Evolutionary conservation across 768 basidiomycete genomes (phyloP).

Genomic region (Amanita molliuscula): DNA sequence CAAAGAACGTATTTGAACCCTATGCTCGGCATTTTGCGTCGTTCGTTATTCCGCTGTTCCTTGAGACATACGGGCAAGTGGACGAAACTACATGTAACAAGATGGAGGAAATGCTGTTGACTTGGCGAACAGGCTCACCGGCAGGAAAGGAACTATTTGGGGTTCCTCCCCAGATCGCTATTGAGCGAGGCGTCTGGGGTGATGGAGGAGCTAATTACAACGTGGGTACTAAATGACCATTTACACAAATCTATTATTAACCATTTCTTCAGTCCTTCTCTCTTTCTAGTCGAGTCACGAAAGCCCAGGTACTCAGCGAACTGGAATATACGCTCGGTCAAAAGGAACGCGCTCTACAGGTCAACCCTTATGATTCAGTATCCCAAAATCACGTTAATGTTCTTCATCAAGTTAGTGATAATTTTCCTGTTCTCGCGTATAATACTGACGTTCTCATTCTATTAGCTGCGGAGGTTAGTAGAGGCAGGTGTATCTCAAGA

Average conservation of each 20-base stretch:
- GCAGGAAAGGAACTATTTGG: constrained; percentile 81
- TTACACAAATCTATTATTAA: constrained; percentile 6
- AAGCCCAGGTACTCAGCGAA: constrained; percentile 74
- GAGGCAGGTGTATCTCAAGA: constrained; percentile 74
- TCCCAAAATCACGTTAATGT: constrained; percentile 68
- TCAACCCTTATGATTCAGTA: constrained; percentile 61
- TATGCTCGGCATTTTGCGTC: constrained; percentile 81
- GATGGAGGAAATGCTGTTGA: constrained; percentile 96
- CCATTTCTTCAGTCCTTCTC: constrained; percentile 9
- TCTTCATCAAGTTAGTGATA: constrained; percentile 61
- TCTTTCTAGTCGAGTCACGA: constrained; percentile 44
- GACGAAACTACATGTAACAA: constrained; percentile 80
- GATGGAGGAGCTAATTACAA: constrained; percentile 31
- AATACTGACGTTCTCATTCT: constrained; percentile 7
- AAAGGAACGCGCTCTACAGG: constrained; percentile 64
- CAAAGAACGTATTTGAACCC: constrained; percentile 91
- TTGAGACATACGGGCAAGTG: constrained; percentile 81
- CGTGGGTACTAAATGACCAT: constrained; percentile 21
- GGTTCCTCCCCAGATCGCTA: constrained; percentile 61
- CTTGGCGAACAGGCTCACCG: constrained; percentile 87
- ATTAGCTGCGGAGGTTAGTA: constrained; percentile 59
- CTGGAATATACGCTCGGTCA: constrained; percentile 74
- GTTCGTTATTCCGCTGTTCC: constrained; percentile 75
- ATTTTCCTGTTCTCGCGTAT: background rate
- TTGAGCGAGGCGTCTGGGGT: constrained; percentile 82